Percentiles rank a stretch among this genome's conserved stretches.
Evolutionary conservation across 495 filamentous ascomycete species (phyloP).

Genomic region (Aspergillus conjunctus): DNA sequence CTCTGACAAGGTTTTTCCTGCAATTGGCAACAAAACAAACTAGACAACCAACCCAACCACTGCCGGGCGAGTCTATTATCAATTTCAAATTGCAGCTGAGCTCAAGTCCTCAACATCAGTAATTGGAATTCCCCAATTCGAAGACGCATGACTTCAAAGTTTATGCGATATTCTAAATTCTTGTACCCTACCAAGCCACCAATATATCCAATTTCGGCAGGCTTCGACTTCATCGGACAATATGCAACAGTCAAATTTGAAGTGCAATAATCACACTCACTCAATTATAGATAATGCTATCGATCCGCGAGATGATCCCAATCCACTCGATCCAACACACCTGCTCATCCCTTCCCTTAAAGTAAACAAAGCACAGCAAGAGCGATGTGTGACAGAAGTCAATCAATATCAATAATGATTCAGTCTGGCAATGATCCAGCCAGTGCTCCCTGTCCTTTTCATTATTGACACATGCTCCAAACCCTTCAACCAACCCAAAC

Average conservation of each 20-base stretch:
- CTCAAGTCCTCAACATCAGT: too few species aligned
- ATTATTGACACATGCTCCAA: neutral
- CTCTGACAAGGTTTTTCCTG: too few species aligned
- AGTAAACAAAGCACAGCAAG: neutral
- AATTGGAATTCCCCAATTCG: too few species aligned
- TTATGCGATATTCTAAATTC: neutral
- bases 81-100: too few species aligned
- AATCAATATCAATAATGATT: constrained; percentile 7
- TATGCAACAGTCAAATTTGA: neutral
- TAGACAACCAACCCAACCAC: too few species aligned
- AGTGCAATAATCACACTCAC: neutral
- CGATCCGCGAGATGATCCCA: constrained; percentile 7
- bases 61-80: too few species aligned
- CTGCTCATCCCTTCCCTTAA: neutral
- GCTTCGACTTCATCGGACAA: neutral
- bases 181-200: neutral
- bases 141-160: neutral
- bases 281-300: neutral
- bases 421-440: neutral
- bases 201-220: neutral
- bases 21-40: too few species aligned
- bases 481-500: neutral
- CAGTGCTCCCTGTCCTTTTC: neutral
- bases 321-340: constrained; percentile 4
- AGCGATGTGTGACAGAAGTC: constrained; percentile 1